phyloP scores from a whole-genome alignment of 1,139 yeast species.

The Saccharomycopsis hybrid region DNA sequence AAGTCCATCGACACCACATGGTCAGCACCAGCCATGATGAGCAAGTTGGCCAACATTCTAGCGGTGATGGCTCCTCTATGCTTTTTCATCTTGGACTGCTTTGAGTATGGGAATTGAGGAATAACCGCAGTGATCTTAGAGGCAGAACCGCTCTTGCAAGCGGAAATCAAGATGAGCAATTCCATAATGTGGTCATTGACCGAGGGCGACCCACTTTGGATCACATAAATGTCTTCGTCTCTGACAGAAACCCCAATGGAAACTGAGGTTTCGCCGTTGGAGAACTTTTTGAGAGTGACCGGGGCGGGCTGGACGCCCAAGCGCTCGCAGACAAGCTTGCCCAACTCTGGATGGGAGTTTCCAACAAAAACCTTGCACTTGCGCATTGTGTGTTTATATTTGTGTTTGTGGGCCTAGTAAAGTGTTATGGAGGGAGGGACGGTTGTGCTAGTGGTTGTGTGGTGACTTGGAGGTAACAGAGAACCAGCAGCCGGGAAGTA shows the following conservation, averaged over 20 bases:
- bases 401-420: too few relatives aligned
- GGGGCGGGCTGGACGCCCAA: constrained; percentile 62
- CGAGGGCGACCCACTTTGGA: constrained; percentile 59
- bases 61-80: constrained; percentile 81
- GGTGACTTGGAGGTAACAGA: too few relatives aligned
- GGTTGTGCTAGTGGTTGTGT: too few relatives aligned
- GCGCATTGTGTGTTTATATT: constrained; percentile 14
- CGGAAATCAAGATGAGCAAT: constrained; percentile 63
- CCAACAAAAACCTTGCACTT: constrained; percentile 70
- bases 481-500: too few relatives aligned
- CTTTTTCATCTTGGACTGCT: constrained; percentile 79
- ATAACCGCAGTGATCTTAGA: constrained; percentile 72
- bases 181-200: constrained; percentile 71
- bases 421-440: too few relatives aligned
- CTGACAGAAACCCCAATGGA: constrained; percentile 71
- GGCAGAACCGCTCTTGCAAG: constrained; percentile 74
- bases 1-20: constrained; percentile 80
- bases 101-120: constrained; percentile 77
- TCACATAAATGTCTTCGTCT: constrained; percentile 70
- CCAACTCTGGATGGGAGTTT: constrained; percentile 83
- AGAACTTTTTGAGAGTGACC: constrained; percentile 62
- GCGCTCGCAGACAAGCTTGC: constrained; percentile 63
- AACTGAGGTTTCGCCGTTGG: constrained; percentile 68
- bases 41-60: constrained; percentile 65
- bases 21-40: constrained; percentile 75